Evolutionary conservation across 805 yeast species (phyloP).

Genomic region (Ogataea philodendri): DNA sequence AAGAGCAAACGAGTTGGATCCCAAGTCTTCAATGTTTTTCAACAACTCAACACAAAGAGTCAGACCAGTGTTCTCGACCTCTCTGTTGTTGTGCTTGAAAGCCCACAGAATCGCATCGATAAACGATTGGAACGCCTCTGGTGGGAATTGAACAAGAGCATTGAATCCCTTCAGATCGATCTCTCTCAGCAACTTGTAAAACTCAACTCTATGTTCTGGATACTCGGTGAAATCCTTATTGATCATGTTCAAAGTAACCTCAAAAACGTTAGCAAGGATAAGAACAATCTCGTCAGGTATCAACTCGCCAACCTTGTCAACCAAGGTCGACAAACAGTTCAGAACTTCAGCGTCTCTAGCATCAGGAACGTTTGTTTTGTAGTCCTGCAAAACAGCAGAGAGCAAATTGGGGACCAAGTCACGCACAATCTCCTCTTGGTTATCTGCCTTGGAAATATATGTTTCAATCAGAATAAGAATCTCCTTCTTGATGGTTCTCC

Average conservation of each 20-base stretch:
- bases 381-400: slow-evolving; percentile 84
- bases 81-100: slow-evolving; percentile 94
- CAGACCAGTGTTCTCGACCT: slow-evolving; percentile 91
- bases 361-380: slow-evolving; percentile 84
- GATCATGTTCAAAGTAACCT: slow-evolving; percentile 92
- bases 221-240: slow-evolving; percentile 93
- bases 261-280: slow-evolving; percentile 87
- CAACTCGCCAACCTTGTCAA: slow-evolving; percentile 79
- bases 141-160: slow-evolving; percentile 84
- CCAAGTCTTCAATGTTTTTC: slow-evolving; percentile 77
- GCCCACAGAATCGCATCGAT: slow-evolving; percentile 98
- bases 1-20: slow-evolving; percentile 68
- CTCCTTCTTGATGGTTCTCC: slow-evolving; percentile 95
- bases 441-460: slow-evolving; percentile 83
- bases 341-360: slow-evolving; percentile 98
- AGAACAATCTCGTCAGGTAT: slow-evolving; percentile 87
- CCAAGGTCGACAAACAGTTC: slow-evolving; percentile 90
- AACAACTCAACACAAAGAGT: slow-evolving; percentile 79
- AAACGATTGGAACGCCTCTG: slow-evolving; percentile 86
- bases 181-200: slow-evolving; percentile 83
- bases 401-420: slow-evolving; percentile 82
- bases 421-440: slow-evolving; percentile 76
- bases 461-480: slow-evolving; percentile 84
- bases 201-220: slow-evolving; percentile 97
- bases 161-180: slow-evolving; percentile 82